A percentile compares a stretch with the other conserved stretches of the same genome.
Evolutionary conservation across 805 yeast genomes (phyloP).

Genomic region (Metschnikowia corniflorae): DNA sequence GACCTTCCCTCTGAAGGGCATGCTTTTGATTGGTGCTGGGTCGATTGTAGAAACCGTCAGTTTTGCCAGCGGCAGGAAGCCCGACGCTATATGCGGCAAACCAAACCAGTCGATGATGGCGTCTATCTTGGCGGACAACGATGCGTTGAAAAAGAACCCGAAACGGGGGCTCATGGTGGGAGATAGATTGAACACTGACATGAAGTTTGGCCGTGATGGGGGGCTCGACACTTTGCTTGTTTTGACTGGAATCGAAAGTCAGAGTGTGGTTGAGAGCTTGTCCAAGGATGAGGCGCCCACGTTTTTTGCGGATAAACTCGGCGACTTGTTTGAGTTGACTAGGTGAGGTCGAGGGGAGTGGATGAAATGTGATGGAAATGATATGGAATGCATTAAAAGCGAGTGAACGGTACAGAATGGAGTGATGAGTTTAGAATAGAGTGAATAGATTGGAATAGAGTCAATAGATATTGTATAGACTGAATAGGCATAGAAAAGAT

Average conservation of each 20-base stretch:
- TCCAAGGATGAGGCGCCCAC: slow-evolving; percentile 52
- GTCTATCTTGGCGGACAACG: slow-evolving; percentile 67
- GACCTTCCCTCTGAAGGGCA: slow-evolving; percentile 87
- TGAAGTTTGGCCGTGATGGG: slow-evolving; percentile 85
- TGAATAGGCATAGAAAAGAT: too few species aligned
- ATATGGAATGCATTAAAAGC: too few species aligned
- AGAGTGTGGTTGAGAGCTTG: slow-evolving; percentile 48
- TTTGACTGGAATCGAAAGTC: slow-evolving; percentile 86
- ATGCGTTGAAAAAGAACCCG: slow-evolving; percentile 46
- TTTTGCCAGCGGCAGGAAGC: slow-evolving; percentile 72
- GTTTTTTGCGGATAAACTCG: slow-evolving; percentile 65
- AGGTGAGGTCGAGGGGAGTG: too few species aligned
- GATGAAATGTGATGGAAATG: too few species aligned
- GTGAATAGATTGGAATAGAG: too few species aligned
- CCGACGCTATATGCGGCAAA: slow-evolving; percentile 84
- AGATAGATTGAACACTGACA: slow-evolving; percentile 92
- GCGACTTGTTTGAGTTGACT: slow-evolving; percentile 63
- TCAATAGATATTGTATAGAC: too few species aligned
- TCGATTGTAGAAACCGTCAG: slow-evolving; percentile 77
- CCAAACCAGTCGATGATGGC: slow-evolving; percentile 90
- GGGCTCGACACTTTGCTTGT: slow-evolving; percentile 86
- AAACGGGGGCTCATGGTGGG: slow-evolving; percentile 85
- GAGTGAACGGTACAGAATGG: too few species aligned
- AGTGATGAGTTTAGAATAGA: too few species aligned
- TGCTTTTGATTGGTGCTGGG: slow-evolving; percentile 92